These are phyloP conservation scores for Cornus suecica DNA, from an alignment of 148 eudicot genomes.

Conservation along the genomic window DNA sequence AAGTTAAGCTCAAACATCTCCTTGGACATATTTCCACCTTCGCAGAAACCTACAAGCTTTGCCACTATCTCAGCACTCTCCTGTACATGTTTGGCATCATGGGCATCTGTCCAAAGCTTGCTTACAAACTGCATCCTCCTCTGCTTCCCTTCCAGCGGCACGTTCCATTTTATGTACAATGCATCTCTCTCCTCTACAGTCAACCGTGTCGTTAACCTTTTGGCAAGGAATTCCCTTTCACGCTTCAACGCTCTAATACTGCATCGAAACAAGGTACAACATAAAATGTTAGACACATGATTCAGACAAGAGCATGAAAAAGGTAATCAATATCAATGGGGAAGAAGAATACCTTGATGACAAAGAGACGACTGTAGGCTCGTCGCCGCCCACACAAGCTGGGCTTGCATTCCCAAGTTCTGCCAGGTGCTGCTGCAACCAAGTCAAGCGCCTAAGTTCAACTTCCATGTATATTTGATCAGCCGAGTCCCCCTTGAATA, in stretches of 20 bases:
- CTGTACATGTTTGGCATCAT: conserved; percentile 58
- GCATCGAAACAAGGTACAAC: conserved; percentile 2
- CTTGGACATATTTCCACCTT: conserved; percentile 73
- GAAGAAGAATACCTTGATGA: conserved; percentile 64
- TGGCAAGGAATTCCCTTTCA: conserved; percentile 91
- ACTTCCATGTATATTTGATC: conserved; percentile 92
- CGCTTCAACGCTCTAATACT: conserved; percentile 74
- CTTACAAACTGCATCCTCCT: conserved; percentile 71
- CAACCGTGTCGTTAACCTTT: conserved; percentile 56
- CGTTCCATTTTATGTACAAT: conserved; percentile 77
- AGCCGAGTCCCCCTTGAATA: conserved; percentile 79
- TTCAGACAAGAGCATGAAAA: neutral
- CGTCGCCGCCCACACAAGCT: conserved; percentile 57
- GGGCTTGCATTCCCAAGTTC: conserved; percentile 81
- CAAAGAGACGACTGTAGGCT: conserved; percentile 60
- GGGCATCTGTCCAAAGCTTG: conserved; percentile 80
- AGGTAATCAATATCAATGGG: neutral
- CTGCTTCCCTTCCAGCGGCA: conserved; percentile 81
- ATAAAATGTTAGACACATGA: neutral
- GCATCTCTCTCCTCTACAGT: conserved; percentile 63
- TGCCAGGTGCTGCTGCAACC: conserved; percentile 76
- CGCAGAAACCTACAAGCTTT: conserved; percentile 76
- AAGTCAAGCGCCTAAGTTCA: conserved; percentile 77
- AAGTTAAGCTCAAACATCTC: conserved; percentile 97
- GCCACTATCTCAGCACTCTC: conserved; percentile 92